Conservation (phyloP, 1,284 basidiomycete species). For the Mycocalia duriaeana region DNA sequence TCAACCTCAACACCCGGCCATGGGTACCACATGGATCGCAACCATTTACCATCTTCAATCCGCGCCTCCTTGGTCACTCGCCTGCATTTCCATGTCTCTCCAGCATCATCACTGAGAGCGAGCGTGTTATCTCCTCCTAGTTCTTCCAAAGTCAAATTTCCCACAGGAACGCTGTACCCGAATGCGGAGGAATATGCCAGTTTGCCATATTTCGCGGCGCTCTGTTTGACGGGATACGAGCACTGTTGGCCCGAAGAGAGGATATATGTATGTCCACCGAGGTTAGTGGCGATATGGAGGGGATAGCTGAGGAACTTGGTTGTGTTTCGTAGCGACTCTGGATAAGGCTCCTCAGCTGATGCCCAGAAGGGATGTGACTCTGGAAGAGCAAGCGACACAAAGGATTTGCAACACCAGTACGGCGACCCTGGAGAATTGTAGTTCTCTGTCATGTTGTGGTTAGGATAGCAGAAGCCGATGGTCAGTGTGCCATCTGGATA, state of each 20-base stretch:
- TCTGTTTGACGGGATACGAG: conserved; percentile 74
- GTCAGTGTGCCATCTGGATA: conserved; percentile 66
- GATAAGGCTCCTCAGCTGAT: conserved; percentile 58
- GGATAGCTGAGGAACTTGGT: conserved; percentile 54
- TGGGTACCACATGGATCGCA: conserved; percentile 69
- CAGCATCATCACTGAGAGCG: conserved; percentile 61
- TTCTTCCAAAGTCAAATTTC: conserved; percentile 66
- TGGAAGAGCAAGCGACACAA: conserved; percentile 62
- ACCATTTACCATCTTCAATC: conserved; percentile 51
- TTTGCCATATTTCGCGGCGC: conserved; percentile 76
- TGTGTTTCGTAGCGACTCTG: conserved; percentile 37
- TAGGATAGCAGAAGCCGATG: conserved; percentile 71
- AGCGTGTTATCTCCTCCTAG: conserved; percentile 66
- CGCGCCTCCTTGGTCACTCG: conserved; percentile 59
- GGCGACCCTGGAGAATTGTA: conserved; percentile 80
- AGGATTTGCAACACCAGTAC: conserved; percentile 81
- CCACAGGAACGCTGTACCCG: conserved; percentile 71
- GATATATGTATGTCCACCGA: conserved; percentile 64
- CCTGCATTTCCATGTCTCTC: conserved; percentile 69
- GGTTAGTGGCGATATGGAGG: conserved; percentile 61
- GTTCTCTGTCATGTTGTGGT: conserved; percentile 73
- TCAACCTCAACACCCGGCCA: conserved; percentile 71
- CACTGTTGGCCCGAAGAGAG: conserved; percentile 76
- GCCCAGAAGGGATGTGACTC: conserved; percentile 70
- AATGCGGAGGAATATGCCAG: conserved; percentile 72